Evolutionary conservation across 2,329 filamentous ascomycete genomes (phyloP), one percentile per base, ranked within the genome.

Genomic region (Venturia carpophila): DNA sequence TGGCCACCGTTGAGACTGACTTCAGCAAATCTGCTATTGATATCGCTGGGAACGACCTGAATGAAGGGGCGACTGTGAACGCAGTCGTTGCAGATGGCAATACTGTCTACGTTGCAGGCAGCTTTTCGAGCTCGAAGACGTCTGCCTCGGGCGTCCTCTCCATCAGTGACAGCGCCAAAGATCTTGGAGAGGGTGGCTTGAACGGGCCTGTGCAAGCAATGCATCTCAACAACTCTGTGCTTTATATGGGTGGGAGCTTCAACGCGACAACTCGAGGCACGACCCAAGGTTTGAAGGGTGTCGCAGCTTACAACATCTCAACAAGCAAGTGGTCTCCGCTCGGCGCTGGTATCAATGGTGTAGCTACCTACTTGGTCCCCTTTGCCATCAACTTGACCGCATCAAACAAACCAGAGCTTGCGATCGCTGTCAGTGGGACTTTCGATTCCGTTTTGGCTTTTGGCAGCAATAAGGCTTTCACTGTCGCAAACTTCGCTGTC

Each of bases 231-330:
- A 85, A 81, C 64, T 83, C 84, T 21, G 76, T 78, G 42, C 79
- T 97, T 15, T 99, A 90, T 71, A 87, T 94, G 56, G 94, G 91
- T 21, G 94, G 94, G 61, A 85, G 86, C 64, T 99, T 99, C 75
- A 89, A 87, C 63, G 86, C 88, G 71, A 92, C 91, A 0, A 80
- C 80, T 30, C 82, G 84, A 64, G 82, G 83, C 58, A 81, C 82
- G 2, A 83, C 80, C 15, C 73, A 82, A n/a, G 88, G 86, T 7
- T 78, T 99, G 39, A 86, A 84, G 68, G 87, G 92, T 68, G 81
- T 96, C 52, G 94, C 90, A 6, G 80, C 87, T 10, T 97, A 91
- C 73, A 86, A 92, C 67, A 84, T 83, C 4, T 76, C 81, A 19
- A 83, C 83, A 66, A 85, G 90, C 68, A 75, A 81, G 37, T 99